Conservation (phyloP, 768 basidiomycete species). For the Tubosaeta sp. region DNA sequence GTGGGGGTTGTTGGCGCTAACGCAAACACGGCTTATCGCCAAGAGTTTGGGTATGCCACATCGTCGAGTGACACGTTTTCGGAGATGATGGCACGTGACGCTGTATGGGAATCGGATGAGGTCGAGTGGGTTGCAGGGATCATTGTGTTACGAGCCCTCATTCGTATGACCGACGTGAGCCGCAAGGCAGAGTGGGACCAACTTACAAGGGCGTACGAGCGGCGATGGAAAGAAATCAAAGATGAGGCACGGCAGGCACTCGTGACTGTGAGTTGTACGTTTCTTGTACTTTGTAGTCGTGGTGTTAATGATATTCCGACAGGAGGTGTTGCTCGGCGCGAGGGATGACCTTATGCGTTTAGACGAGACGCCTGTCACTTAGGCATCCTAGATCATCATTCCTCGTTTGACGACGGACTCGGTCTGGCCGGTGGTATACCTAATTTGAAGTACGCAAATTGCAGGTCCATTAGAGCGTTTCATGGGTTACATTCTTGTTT, state of each 20-base stretch:
- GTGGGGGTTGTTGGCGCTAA: conserved; percentile 5
- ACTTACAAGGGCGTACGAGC: conserved; percentile 52
- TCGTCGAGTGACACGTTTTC: conserved; percentile 37
- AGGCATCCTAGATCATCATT: neutral
- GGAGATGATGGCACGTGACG: conserved; percentile 59
- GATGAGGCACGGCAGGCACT: conserved; percentile 61
- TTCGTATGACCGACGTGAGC: conserved; percentile 48
- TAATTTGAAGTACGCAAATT: neutral
- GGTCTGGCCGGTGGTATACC: neutral
- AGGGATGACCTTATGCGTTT: conserved; percentile 51
- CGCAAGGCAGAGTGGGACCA: conserved; percentile 53
- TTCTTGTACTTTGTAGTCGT: neutral
- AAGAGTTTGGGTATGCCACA: conserved; percentile 39
- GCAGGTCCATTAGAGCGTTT: neutral
- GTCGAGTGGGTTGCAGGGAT: conserved; percentile 69
- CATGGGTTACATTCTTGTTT: too few relatives aligned
- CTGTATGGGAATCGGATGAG: conserved; percentile 62
- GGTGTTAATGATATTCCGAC: conserved; percentile 2
- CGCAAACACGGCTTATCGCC: conserved; percentile 20
- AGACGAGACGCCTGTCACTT: conserved; percentile 25
- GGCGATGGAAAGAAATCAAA: conserved; percentile 68
- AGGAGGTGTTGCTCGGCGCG: conserved; percentile 51
- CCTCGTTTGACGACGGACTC: neutral
- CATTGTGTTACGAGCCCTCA: conserved; percentile 53
- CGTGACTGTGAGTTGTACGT: conserved; percentile 44